phyloP scores from a whole-genome alignment of 176 grass and related monocot genomes.

The Oryza longistaminata region DNA sequence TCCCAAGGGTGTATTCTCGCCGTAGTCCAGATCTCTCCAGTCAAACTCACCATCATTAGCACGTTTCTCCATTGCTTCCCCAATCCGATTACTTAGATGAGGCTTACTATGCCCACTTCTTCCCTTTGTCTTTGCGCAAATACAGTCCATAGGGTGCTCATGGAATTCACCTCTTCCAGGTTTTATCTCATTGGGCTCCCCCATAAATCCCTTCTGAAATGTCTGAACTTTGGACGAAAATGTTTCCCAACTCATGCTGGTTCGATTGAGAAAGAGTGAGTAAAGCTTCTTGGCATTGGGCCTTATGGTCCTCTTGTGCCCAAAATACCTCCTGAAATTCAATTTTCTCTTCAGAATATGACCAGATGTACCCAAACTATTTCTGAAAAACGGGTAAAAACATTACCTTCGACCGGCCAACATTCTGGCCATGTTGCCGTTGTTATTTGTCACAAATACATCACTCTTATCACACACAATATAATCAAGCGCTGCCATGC shows the following conservation, averaged over 20 bases:
- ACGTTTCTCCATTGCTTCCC: slow-evolving; percentile 37
- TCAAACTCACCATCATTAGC: slow-evolving; percentile 50
- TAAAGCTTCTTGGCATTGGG: slow-evolving; percentile 93
- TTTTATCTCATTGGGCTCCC: slow-evolving; percentile 90
- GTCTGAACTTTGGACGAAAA: slow-evolving; percentile 78
- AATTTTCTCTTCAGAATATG: slow-evolving; percentile 42
- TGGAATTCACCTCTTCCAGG: slow-evolving; percentile 88
- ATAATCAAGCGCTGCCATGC: slow-evolving; percentile 98
- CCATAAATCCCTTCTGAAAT: slow-evolving; percentile 86
- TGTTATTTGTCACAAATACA: slow-evolving; percentile 94
- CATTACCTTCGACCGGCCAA: slow-evolving; percentile 88
- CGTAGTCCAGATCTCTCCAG: slow-evolving; percentile 83
- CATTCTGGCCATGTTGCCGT: slow-evolving; percentile 98
- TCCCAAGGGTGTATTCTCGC: slow-evolving; percentile 65
- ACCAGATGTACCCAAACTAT: not conserved
- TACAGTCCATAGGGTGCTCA: slow-evolving; percentile 81
- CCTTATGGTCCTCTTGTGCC: slow-evolving; percentile 93
- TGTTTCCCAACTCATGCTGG: slow-evolving; percentile 73
- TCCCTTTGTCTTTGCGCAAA: slow-evolving; percentile 59
- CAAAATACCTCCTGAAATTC: slow-evolving; percentile 90
- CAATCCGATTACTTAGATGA: slow-evolving; percentile 24
- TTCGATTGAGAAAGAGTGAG: slow-evolving; percentile 77
- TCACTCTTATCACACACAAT: slow-evolving; percentile 77
- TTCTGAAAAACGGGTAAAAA: not conserved
- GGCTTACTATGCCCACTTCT: slow-evolving; percentile 28